Conservation (phyloP, 768 basidiomycete genomes). For the Termitomyces sp. region DNA sequence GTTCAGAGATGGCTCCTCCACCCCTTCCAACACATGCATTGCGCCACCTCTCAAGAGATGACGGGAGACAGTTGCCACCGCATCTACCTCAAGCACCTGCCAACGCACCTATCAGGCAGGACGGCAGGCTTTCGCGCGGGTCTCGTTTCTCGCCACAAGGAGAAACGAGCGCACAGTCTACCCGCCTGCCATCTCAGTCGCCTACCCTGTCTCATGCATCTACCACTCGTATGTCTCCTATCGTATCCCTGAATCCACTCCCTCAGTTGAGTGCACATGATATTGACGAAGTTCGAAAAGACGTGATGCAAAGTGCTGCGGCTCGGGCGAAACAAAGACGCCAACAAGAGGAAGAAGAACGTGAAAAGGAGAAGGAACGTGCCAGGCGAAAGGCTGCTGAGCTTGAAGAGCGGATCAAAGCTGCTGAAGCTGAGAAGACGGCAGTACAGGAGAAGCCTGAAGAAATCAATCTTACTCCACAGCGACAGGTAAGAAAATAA, state of each 20-base stretch:
- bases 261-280: slow-evolving; percentile 35
- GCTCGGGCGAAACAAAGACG: slow-evolving; percentile 77
- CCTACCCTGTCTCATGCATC: slow-evolving; percentile 40
- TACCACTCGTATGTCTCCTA: slow-evolving; percentile 30
- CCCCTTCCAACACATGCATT: slow-evolving; percentile 36
- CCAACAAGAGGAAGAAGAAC: slow-evolving; percentile 78
- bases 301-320: slow-evolving; percentile 79
- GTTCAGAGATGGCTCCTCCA: slow-evolving; percentile 49
- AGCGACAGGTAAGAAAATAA: slow-evolving; percentile 10
- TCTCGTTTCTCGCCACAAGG: slow-evolving; percentile 28
- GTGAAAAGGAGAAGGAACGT: slow-evolving; percentile 75
- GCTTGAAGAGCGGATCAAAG: slow-evolving; percentile 63
- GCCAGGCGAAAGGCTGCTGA: slow-evolving; percentile 77
- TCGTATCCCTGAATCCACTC: slow-evolving; percentile 23
- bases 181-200: slow-evolving; percentile 36
- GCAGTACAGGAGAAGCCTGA: slow-evolving; percentile 18
- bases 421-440: slow-evolving; percentile 30
- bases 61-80: slow-evolving; percentile 51
- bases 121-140: slow-evolving; percentile 41
- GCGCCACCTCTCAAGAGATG: slow-evolving; percentile 31
- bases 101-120: slow-evolving; percentile 19
- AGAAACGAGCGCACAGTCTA: slow-evolving; percentile 18
- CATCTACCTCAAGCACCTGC: slow-evolving; percentile 41
- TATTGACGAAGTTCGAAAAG: slow-evolving; percentile 64
- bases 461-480: slow-evolving; percentile 13